Evolutionary conservation across 1,284 basidiomycete species (phyloP).

Genomic region (Anthracocystis walkeri): DNA sequence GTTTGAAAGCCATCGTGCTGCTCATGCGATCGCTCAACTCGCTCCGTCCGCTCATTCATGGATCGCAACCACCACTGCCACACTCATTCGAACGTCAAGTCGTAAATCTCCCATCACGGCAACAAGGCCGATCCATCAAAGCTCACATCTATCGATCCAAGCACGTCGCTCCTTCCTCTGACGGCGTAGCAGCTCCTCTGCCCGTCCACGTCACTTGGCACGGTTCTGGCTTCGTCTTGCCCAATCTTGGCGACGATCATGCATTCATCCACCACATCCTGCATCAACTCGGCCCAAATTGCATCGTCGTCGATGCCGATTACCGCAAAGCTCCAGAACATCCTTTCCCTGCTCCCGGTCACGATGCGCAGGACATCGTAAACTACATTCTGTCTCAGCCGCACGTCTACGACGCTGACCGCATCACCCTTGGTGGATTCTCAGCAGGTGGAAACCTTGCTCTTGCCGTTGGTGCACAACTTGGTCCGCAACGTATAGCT

Average conservation of each 20-base stretch:
- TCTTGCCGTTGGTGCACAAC: constrained; percentile 32
- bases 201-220: constrained; percentile 49
- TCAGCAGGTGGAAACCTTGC: constrained; percentile 64
- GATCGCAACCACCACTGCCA: constrained; percentile 15
- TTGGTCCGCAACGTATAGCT: constrained; percentile 51
- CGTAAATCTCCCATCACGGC: constrained; percentile 49
- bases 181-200: constrained; percentile 20
- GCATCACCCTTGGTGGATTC: constrained; percentile 59
- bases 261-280: constrained; percentile 26
- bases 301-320: constrained; percentile 56
- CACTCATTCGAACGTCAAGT: constrained; percentile 26
- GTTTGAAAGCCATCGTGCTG: constrained; percentile 30
- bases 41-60: constrained; percentile 18
- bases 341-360: constrained; percentile 56
- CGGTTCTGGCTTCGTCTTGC: constrained; percentile 48
- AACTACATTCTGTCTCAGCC: constrained; percentile 44
- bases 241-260: constrained; percentile 45
- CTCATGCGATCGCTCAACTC: constrained; percentile 29
- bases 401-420: constrained; percentile 35
- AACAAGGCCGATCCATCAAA: constrained; percentile 42
- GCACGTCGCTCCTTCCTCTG: constrained; percentile 13
- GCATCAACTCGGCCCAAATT: constrained; percentile 28
- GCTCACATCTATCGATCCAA: constrained; percentile 52
- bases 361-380: constrained; percentile 53
- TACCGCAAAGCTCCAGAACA: constrained; percentile 66